Conservation (phyloP, 225 moss, liverwort and hornwort species). For the Bryoerythrophyllum caledonicum region DNA sequence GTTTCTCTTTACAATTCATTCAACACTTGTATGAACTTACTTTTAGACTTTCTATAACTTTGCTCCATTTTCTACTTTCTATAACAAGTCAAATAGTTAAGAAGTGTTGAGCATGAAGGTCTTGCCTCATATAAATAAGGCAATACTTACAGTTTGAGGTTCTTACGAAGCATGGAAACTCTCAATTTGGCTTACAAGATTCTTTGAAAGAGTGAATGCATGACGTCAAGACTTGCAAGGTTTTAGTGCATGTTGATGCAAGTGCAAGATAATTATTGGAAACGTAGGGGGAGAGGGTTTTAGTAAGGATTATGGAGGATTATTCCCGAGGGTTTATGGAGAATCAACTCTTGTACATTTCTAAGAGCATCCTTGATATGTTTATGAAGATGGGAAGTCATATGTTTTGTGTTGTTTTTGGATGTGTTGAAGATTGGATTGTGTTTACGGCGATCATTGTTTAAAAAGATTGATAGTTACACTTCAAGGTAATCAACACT, state of each 20-base stretch:
- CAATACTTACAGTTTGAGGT: not conserved
- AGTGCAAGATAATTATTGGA: not conserved
- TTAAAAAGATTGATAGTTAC: not conserved
- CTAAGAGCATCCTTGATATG: not conserved
- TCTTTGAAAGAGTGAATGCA: not conserved
- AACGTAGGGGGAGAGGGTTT: conserved; percentile 38
- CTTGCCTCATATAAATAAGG: too few relatives aligned
- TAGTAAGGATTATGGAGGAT: conserved; percentile 50
- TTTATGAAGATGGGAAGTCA: not conserved
- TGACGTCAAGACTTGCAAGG: not conserved
- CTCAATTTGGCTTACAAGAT: not conserved
- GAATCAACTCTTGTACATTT: not conserved
- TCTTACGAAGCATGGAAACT: not conserved
- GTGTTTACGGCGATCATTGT: rapidly evolving
- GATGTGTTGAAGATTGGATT: not conserved
- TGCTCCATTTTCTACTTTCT: not conserved
- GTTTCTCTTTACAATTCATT: not conserved
- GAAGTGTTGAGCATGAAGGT: not conserved
- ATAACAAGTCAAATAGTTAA: not conserved
- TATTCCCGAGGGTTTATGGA: conserved; percentile 44
- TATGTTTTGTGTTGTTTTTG: not conserved
- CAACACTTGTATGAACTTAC: not conserved
- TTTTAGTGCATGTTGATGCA: not conserved
- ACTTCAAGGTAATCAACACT: not conserved
- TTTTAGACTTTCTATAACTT: not conserved